Percentiles rank a stretch among this genome's conserved stretches.
These are phyloP conservation scores for Ustilago bromivora DNA, from an alignment of 1,284 basidiomycete species.

Conservation along the genomic window DNA sequence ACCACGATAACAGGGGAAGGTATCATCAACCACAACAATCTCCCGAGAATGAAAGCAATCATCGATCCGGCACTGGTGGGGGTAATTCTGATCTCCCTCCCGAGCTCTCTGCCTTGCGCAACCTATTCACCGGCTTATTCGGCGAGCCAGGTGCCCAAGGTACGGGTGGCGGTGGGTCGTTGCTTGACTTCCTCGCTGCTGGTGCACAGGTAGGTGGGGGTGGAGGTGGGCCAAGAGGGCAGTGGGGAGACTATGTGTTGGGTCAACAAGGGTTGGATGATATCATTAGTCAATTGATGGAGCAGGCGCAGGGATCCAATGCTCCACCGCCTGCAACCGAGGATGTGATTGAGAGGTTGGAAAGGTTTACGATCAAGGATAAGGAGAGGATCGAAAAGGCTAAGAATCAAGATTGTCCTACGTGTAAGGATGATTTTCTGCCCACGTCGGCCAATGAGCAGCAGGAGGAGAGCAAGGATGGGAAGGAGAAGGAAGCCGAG, in stretches of 20 bases:
- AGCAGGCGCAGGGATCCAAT: conserved; percentile 57
- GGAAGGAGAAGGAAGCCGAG: conserved; percentile 2
- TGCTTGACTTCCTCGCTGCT: conserved; percentile 49
- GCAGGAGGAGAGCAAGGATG: not conserved
- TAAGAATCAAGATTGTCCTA: conserved; percentile 60
- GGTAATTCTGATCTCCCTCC: conserved; percentile 40
- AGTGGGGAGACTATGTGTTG: conserved; percentile 60
- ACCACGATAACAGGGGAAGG: conserved; percentile 52
- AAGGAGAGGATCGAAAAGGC: conserved; percentile 39
- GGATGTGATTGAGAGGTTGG: conserved; percentile 56
- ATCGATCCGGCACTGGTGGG: not conserved
- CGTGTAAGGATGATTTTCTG: conserved; percentile 62
- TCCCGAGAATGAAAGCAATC: conserved; percentile 5
- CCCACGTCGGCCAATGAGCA: conserved; percentile 8
- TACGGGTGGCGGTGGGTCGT: conserved; percentile 21
- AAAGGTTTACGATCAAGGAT: conserved; percentile 44
- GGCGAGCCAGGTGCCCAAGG: conserved; percentile 39
- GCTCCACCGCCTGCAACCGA: conserved; percentile 59
- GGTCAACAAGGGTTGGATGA: conserved; percentile 62
- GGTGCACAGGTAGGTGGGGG: conserved; percentile 24
- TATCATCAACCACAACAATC: conserved; percentile 36
- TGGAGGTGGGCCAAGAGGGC: conserved; percentile 36
- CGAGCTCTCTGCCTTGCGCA: conserved; percentile 51
- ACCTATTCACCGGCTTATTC: conserved; percentile 57
- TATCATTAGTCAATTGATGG: conserved; percentile 65